phyloP scores from a whole-genome alignment of 306 rosid genomes.

The Cucumis melo region DNA sequence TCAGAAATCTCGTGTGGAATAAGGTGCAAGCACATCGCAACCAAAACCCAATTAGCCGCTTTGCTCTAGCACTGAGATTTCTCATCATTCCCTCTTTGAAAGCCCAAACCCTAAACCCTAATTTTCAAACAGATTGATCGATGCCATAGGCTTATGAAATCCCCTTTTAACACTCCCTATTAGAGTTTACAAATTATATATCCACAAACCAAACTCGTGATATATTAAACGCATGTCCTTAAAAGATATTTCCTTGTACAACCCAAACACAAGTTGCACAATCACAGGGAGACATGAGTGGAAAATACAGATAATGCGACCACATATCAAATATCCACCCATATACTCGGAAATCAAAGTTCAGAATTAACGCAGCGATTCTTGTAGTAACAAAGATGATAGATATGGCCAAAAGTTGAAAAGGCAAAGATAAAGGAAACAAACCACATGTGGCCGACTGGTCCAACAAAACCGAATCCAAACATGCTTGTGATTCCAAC shows the following conservation, averaged over 20 bases:
- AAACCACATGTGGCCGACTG: conserved; percentile 83
- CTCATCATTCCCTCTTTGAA: background rate
- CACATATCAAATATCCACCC: background rate
- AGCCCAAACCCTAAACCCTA: background rate
- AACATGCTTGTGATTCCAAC: conserved; percentile 62
- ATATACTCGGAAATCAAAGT: background rate
- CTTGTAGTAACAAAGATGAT: background rate
- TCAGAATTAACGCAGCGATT: background rate
- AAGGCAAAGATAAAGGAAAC: conserved; percentile 8
- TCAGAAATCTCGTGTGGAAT: conserved; percentile 7
- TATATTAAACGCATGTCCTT: background rate
- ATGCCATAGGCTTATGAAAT: background rate
- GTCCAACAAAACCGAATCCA: conserved; percentile 79
- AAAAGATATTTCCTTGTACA: background rate
- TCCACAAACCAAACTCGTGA: background rate
- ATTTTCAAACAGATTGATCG: no score
- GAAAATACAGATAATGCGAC: background rate
- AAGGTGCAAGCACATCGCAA: conserved; percentile 3
- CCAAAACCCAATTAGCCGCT: background rate
- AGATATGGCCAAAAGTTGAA: background rate
- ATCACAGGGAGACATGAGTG: background rate
- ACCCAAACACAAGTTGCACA: no score
- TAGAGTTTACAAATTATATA: background rate
- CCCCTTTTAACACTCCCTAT: no score
- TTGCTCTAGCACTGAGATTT: background rate